Evolutionary conservation across 2,329 filamentous ascomycete genomes (phyloP).

Genomic region (Dichotomopilus funicola): DNA sequence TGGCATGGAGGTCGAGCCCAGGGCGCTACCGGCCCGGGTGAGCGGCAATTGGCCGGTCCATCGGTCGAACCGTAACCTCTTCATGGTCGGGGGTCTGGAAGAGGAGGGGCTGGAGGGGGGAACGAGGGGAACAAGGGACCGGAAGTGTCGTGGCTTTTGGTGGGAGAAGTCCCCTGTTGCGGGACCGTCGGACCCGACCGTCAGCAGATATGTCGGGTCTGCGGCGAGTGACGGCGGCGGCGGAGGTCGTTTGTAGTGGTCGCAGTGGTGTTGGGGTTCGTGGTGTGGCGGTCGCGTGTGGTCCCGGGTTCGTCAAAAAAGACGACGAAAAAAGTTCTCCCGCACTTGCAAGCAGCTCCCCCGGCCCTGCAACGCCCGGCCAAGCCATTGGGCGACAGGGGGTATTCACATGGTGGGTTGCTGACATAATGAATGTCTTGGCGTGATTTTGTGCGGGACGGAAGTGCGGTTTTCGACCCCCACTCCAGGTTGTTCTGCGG

Average conservation of each 20-base stretch:
- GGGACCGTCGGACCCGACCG: constrained; percentile 3
- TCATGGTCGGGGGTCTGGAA: constrained; percentile 36
- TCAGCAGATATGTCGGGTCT: background rate
- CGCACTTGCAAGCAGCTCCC: constrained; percentile 17
- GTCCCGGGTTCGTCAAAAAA: constrained; percentile 10
- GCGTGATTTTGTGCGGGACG: background rate
- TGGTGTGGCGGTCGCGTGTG: constrained; percentile 11
- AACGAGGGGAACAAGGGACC: background rate
- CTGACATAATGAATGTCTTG: constrained; percentile 23
- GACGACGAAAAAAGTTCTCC: constrained; percentile 26
- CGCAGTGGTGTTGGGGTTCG: constrained; percentile 2
- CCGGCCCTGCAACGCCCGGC: background rate
- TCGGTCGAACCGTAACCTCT: constrained; percentile 54
- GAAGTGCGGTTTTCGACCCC: background rate
- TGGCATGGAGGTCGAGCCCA: constrained; percentile 19
- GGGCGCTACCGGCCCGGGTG: constrained; percentile 36
- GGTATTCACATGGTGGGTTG: constrained; percentile 13
- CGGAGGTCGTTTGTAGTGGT: constrained; percentile 1
- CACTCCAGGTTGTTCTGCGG: background rate
- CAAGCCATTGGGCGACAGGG: constrained; percentile 11
- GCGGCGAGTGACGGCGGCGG: background rate
- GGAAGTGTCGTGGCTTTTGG: background rate
- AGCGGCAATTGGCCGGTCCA: constrained; percentile 55
- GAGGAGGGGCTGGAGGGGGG: background rate
- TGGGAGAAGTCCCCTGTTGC: background rate